phyloP scores from a whole-genome alignment of 148 eudicot species.

The Dysphania ambrosioides region DNA sequence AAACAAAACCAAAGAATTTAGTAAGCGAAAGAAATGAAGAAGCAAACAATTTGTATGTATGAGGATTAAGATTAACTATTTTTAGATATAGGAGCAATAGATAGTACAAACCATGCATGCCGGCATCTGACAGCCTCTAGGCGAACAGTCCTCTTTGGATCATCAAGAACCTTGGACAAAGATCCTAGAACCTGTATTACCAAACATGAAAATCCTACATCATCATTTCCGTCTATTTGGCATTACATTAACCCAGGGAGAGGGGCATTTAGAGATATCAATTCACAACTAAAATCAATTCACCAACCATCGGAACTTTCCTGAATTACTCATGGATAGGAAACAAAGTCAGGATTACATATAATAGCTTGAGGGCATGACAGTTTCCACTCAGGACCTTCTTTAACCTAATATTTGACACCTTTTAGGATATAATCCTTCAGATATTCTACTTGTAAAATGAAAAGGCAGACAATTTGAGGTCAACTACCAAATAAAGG shows the following conservation, averaged over 20 bases:
- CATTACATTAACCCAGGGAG: not conserved
- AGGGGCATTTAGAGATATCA: not conserved
- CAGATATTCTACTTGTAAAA: no score
- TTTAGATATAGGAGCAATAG: not conserved
- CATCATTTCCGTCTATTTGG: not conserved
- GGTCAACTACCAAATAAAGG: not conserved
- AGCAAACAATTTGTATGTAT: not conserved
- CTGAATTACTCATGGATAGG: not conserved
- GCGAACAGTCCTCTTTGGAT: conserved; percentile 84
- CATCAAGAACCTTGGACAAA: conserved; percentile 73
- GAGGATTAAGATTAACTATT: not conserved
- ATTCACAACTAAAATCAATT: conserved; percentile 1
- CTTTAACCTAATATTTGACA: not conserved
- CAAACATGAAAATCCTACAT: not conserved
- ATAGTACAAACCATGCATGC: conserved; percentile 67
- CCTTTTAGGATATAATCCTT: not conserved
- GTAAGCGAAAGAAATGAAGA: conserved; percentile 12
- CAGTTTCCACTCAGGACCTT: not conserved
- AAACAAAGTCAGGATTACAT: not conserved
- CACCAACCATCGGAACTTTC: not conserved
- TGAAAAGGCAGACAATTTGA: not conserved
- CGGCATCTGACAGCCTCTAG: conserved; percentile 93
- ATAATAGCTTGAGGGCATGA: not conserved
- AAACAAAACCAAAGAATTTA: not conserved
- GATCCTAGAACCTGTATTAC: conserved; percentile 59